Conservation (phyloP, 352 stramenopile species). For the Phytophthora melonis region DNA sequence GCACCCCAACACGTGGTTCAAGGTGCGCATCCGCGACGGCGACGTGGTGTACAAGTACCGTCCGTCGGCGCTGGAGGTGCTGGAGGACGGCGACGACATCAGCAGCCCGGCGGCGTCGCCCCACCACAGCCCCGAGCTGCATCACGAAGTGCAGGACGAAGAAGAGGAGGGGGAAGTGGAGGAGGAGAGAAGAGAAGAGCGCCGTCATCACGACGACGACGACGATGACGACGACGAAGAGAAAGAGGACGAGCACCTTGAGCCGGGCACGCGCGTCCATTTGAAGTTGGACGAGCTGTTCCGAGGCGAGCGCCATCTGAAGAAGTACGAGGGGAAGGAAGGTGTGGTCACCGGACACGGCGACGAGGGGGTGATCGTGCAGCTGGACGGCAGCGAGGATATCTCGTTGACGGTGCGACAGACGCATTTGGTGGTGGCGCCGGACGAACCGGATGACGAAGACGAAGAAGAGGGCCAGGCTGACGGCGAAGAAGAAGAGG, state of each 20-base stretch:
- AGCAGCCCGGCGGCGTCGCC: conserved; percentile 29
- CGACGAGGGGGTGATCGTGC: conserved; percentile 53
- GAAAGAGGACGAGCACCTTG: conserved; percentile 59
- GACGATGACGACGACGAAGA: conserved; percentile 38
- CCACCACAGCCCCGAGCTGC: conserved; percentile 18
- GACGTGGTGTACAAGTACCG: conserved; percentile 92
- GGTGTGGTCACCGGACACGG: conserved; percentile 65
- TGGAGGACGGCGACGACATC: conserved; percentile 46
- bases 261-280: conserved; percentile 63
- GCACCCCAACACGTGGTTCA: conserved; percentile 91
- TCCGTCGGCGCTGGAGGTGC: conserved; percentile 72
- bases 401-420: conserved; percentile 63
- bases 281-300: conserved; percentile 60
- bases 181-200: conserved; percentile 27
- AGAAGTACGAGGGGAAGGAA: conserved; percentile 76
- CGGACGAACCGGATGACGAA: conserved; percentile 40
- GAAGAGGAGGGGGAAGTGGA: conserved; percentile 39
- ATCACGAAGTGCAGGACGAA: conserved; percentile 38
- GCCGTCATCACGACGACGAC: background rate
- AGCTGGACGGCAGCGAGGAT: conserved; percentile 62
- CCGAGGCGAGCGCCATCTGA: conserved; percentile 65
- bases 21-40: conserved; percentile 81
- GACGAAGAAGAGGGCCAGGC: conserved; percentile 44
- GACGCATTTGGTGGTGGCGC: conserved; percentile 54
- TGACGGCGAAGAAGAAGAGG: conserved; percentile 14